Conservation (phyloP, 306 rosid genomes). For the Rosa persica region DNA sequence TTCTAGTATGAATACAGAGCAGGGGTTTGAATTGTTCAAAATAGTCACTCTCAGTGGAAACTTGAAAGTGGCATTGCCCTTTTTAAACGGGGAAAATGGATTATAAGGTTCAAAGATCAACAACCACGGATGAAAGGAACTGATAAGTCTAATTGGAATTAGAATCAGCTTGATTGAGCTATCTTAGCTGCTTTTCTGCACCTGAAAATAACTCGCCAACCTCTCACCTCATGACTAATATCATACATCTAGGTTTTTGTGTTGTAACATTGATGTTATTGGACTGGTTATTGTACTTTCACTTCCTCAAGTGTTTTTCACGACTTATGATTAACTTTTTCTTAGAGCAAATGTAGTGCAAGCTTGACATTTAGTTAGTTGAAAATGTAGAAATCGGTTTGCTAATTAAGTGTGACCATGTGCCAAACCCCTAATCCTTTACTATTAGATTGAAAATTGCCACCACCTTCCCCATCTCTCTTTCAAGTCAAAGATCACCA, state of each 20-base stretch:
- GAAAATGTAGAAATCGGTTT: background rate
- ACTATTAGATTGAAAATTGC: constrained; percentile 32
- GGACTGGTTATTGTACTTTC: background rate
- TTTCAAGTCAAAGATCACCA: background rate
- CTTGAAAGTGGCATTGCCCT: background rate
- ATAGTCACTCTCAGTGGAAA: constrained; percentile 9
- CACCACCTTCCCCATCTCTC: constrained; percentile 36
- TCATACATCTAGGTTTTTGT: background rate
- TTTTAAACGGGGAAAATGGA: background rate
- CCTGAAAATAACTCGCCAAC: constrained; percentile 38
- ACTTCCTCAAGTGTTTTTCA: background rate
- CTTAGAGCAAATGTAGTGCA: constrained; percentile 1
- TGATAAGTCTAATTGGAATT: constrained; percentile 17
- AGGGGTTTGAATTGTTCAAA: constrained; percentile 1
- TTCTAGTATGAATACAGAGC: constrained; percentile 17
- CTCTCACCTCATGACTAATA: constrained; percentile 12
- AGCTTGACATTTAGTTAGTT: background rate
- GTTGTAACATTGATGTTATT: background rate
- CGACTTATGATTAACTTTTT: background rate
- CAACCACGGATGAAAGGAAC: constrained; percentile 9
- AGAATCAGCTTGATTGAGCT: constrained; percentile 44
- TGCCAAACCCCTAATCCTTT: background rate
- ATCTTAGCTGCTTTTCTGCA: constrained; percentile 32
- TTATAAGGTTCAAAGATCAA: constrained; percentile 21
- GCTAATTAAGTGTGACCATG: constrained; percentile 26